phyloP scores from a whole-genome alignment of 345 rosid genomes.

The Durio zibethinus region DNA sequence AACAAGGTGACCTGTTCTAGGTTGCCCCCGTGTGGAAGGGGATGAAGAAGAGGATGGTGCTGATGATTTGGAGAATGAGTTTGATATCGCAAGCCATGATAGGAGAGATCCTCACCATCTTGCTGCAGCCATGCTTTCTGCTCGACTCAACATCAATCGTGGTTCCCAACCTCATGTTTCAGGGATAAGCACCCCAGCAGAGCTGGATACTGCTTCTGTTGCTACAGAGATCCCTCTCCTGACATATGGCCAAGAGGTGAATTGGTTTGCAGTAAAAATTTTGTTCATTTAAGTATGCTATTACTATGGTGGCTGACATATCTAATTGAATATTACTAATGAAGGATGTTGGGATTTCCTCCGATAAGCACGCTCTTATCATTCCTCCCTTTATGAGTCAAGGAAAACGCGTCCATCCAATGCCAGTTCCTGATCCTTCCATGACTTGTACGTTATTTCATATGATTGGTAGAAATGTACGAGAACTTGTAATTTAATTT shows the following conservation, averaged over 20 bases:
- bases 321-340: slow-evolving; percentile 8
- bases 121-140: slow-evolving; percentile 45
- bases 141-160: slow-evolving; percentile 49
- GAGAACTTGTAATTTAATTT: slow-evolving; percentile 7
- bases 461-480: not conserved
- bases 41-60: slow-evolving; percentile 72
- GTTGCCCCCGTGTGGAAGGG: slow-evolving; percentile 62
- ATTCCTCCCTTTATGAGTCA: slow-evolving; percentile 60
- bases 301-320: not conserved
- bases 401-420: slow-evolving; percentile 51
- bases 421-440: slow-evolving; percentile 49
- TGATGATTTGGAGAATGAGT: slow-evolving; percentile 64
- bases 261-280: slow-evolving; percentile 7
- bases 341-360: slow-evolving; percentile 67
- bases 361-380: slow-evolving; percentile 77
- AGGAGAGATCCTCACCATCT: slow-evolving; percentile 40
- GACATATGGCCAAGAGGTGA: slow-evolving; percentile 71
- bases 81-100: slow-evolving; percentile 31
- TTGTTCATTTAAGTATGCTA: not conserved
- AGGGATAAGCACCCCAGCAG: slow-evolving; percentile 39
- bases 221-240: slow-evolving; percentile 59
- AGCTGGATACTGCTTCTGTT: slow-evolving; percentile 52
- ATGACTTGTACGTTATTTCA: slow-evolving; percentile 45
- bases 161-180: slow-evolving; percentile 28
- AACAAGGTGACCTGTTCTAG: slow-evolving; percentile 32